Conservation (phyloP, 129 eudicot species). For the Flaveria sonorensis region DNA sequence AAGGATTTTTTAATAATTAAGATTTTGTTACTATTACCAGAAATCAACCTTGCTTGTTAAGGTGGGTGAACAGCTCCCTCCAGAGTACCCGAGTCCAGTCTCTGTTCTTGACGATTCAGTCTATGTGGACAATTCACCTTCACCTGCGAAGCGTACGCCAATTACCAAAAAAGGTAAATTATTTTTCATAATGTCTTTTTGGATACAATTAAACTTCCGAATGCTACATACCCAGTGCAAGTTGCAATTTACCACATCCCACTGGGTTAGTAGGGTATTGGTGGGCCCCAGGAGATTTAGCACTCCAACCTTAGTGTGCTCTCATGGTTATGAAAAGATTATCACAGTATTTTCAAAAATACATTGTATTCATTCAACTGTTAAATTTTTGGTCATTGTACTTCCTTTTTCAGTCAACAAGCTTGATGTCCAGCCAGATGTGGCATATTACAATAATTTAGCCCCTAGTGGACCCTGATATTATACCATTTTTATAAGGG, state of each 20-base stretch:
- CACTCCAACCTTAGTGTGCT: background rate
- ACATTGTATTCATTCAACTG: background rate
- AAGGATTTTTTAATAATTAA: background rate
- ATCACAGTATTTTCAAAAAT: background rate
- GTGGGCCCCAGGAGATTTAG: background rate
- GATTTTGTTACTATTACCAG: constrained; percentile 36
- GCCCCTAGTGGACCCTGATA: background rate
- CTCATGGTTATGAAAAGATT: background rate
- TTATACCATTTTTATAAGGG: background rate
- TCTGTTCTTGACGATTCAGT: constrained; percentile 76
- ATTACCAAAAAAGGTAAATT: constrained; percentile 51
- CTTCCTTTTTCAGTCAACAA: background rate
- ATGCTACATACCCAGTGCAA: background rate
- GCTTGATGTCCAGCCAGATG: constrained; percentile 7
- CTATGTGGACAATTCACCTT: constrained; percentile 54
- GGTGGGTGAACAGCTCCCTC: constrained; percentile 43
- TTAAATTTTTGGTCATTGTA: background rate
- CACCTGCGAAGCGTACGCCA: constrained; percentile 50
- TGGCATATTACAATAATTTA: background rate
- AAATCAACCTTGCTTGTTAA: constrained; percentile 36
- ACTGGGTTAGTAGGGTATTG: background rate
- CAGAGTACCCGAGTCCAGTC: constrained; percentile 79
- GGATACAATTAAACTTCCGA: background rate
- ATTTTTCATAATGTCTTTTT: background rate
- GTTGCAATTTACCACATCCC: background rate